Base-by-base conservation (phyloP, 164 flowering plant genomes). In the Aristolochia contorta region DNA sequence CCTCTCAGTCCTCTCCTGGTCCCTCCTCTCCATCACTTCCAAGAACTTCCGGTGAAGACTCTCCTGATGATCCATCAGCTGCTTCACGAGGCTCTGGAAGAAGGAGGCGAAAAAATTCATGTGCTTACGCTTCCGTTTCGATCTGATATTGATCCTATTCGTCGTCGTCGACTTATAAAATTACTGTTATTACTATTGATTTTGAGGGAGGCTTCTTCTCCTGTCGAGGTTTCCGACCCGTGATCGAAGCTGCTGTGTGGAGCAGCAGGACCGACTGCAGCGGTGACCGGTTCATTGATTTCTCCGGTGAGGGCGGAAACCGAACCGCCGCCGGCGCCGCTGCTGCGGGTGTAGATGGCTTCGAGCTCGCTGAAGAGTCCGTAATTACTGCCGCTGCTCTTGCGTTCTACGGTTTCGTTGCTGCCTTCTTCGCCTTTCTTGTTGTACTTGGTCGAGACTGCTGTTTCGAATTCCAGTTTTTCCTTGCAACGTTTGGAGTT, bases 341-440 rank as follows among this genome's bases (percentile, higher is more conserved):
- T 53, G 18, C 65, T 33, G 37, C 16, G 47, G 19, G 57, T 54
- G 58, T 62, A 75, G 47, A 78, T 68, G 24, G 75, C 79, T 57
- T 75, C 81, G 27, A 78, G 81, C 69, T 78, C 81, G 48, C 72
- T 60, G 48, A 66, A 78, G 54, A 65, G 61, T 14, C 69, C 62
- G 19, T 49, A 69, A 22, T 72, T 69, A 59, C 54, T 56, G 25
- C 48, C 68, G 20, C 53, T 67, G 52, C 57, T 56, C 70, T 64
- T 56, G 57, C 65, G 49, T 56, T 59, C 62, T 12, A 52, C 68
- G 22, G 51, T 62, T 20, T 47, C 58, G 8, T 62, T 53, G 2
- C 30, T 5, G 30, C 51, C 51, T 22, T 50, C 63, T 16, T 54
- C 70, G 16, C 51, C 53, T 59, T 54, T 50, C 56, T 22, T 30